phyloP scores from a whole-genome alignment of 2,329 filamentous ascomycete species.

The Cladosporium colombiae region DNA sequence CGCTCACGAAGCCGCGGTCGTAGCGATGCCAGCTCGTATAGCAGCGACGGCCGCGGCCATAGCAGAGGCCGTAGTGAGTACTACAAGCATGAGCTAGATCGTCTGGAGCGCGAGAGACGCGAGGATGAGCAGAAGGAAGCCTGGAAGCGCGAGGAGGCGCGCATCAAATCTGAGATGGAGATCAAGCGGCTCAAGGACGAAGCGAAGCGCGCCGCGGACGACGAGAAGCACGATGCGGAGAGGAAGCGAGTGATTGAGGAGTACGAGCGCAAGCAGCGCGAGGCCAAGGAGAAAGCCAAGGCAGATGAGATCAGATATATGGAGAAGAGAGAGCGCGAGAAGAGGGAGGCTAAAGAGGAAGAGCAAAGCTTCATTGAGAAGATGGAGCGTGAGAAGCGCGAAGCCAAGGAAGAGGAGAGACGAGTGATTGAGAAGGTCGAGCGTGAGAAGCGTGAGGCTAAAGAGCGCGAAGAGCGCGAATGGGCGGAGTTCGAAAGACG shows the following conservation, averaged over 20 bases:
- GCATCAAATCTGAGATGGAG: slow-evolving; percentile 32
- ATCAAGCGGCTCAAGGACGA: slow-evolving; percentile 36
- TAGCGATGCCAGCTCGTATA: slow-evolving; percentile 26
- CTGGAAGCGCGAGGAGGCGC: slow-evolving; percentile 42
- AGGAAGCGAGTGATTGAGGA: slow-evolving; percentile 42
- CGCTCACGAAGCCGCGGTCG: slow-evolving; percentile 38
- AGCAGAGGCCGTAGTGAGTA: slow-evolving; percentile 31
- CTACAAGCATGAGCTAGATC: slow-evolving; percentile 35
- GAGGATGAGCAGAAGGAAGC: slow-evolving; percentile 35
- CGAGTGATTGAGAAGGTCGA: slow-evolving; percentile 30
- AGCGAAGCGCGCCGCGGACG: slow-evolving; percentile 35
- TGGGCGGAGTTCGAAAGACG: slow-evolving; percentile 44
- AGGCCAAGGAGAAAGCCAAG: slow-evolving; percentile 36
- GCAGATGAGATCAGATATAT: slow-evolving; percentile 44
- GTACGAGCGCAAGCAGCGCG: slow-evolving; percentile 43
- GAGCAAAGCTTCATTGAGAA: slow-evolving; percentile 42
- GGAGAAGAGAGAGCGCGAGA: slow-evolving; percentile 42
- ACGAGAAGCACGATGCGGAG: slow-evolving; percentile 39
- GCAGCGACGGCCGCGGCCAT: slow-evolving; percentile 36
- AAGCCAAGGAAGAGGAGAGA: slow-evolving; percentile 42
- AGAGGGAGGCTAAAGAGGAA: slow-evolving; percentile 41
- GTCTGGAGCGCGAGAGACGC: slow-evolving; percentile 37
- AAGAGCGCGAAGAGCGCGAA: slow-evolving; percentile 41
- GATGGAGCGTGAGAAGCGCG: slow-evolving; percentile 42
- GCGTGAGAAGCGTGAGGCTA: slow-evolving; percentile 25